Evolutionary conservation across 768 basidiomycete genomes (phyloP).

Genomic region (Porpolomopsis calyptriformis): DNA sequence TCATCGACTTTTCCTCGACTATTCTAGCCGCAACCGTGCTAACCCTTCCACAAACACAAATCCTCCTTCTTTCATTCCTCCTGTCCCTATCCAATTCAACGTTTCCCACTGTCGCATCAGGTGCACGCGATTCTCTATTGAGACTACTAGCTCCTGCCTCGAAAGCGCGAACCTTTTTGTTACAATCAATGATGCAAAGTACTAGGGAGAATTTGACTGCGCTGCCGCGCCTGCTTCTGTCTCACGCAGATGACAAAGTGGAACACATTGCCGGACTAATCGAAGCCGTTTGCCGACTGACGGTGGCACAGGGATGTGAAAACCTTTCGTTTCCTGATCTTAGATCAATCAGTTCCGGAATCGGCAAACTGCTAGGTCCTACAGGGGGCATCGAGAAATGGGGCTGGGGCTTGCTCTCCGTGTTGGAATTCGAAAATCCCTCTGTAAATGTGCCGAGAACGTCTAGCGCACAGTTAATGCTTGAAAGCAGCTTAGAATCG

Average conservation of each 20-base stretch:
- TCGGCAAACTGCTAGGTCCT: constrained; percentile 66
- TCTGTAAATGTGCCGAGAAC: constrained; percentile 35
- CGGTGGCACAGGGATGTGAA: neutral
- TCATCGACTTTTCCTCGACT: constrained; percentile 43
- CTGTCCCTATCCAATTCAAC: constrained; percentile 59
- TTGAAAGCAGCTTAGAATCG: constrained; percentile 39
- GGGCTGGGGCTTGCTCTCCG: constrained; percentile 79
- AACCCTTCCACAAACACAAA: constrained; percentile 58
- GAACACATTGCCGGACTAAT: constrained; percentile 59
- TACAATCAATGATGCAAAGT: constrained; percentile 51
- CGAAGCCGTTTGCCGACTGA: constrained; percentile 54
- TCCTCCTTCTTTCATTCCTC: constrained; percentile 60
- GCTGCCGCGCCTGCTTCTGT: constrained; percentile 61
- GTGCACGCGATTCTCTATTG: constrained; percentile 38
- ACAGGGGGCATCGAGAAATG: constrained; percentile 81
- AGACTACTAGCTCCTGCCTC: constrained; percentile 35
- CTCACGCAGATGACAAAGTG: constrained; percentile 65
- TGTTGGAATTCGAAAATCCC: constrained; percentile 64
- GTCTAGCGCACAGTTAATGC: constrained; percentile 42
- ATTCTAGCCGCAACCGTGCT: constrained; percentile 46
- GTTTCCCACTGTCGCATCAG: constrained; percentile 39
- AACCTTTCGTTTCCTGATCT: constrained; percentile 19
- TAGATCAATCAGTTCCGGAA: constrained; percentile 37
- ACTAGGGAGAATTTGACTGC: constrained; percentile 54
- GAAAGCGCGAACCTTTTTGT: constrained; percentile 31